Evolutionary conservation across 192 early-diverging fungal species (phyloP).

Genomic region (Umbelopsis ramanniana): DNA sequence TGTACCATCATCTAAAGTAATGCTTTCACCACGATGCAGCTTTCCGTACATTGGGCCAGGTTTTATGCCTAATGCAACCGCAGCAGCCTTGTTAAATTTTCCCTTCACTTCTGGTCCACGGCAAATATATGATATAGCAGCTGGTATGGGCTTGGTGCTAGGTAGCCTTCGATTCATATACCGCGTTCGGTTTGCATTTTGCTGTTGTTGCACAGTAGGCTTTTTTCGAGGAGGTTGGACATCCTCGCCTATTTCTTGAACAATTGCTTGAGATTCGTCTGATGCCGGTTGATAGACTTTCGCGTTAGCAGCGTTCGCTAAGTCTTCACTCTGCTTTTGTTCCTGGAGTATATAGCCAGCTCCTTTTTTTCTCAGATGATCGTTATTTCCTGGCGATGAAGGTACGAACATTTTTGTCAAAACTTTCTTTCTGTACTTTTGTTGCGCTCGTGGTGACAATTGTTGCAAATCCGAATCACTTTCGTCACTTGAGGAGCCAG

Average conservation of each 20-base stretch:
- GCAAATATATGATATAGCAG: slow-evolving; percentile 73
- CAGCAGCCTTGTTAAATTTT: slow-evolving; percentile 77
- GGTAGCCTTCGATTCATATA: slow-evolving; percentile 38
- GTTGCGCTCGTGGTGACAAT: slow-evolving; percentile 1
- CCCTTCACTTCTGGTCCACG: slow-evolving; percentile 74
- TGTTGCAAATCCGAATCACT: background rate
- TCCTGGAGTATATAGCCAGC: background rate
- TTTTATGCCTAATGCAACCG: slow-evolving; percentile 66
- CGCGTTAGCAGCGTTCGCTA: background rate
- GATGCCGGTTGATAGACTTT: background rate
- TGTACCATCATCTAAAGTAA: slow-evolving; percentile 62
- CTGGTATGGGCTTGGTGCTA: slow-evolving; percentile 51
- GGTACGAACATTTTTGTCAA: slow-evolving; percentile 12
- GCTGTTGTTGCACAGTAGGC: background rate
- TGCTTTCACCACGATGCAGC: slow-evolving; percentile 64
- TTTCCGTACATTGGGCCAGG: slow-evolving; percentile 66
- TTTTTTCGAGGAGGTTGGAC: background rate
- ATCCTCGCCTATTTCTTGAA: slow-evolving; percentile 11
- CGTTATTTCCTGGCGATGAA: background rate
- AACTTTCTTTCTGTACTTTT: slow-evolving; percentile 5
- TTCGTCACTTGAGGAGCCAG: background rate
- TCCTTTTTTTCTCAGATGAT: background rate
- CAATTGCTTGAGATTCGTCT: slow-evolving; percentile 13
- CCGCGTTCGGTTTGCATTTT: background rate
- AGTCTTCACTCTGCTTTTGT: background rate